Evolutionary conservation across 768 basidiomycete genomes (phyloP), one percentile per base, ranked within the genome.

Genomic region (Leccinum disarticulatum): DNA sequence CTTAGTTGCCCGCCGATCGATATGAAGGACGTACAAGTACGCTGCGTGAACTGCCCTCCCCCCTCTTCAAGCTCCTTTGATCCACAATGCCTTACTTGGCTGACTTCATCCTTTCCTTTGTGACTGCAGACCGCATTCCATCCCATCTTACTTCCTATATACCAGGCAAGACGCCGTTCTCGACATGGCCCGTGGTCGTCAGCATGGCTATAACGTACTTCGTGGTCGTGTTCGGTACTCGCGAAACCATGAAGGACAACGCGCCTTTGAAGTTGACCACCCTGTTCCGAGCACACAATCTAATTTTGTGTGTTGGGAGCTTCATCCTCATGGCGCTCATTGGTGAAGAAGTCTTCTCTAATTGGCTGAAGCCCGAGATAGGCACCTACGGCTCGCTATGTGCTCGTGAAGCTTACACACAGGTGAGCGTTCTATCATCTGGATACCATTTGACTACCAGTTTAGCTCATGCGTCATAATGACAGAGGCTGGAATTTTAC

Each of bases 221-320:
- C 64, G 84, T 84, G 73, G 79, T 88, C 78, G 87, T 97, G 68
- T 97, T 96, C 68, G 84, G 88, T 61, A 83, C 91, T 51, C 86
- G 88, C 70, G 85, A 86, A 64, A 73, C 87, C 67, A 95, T 97
- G 94, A 88, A 86, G 80, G 84, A 83, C 70, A 80, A 80, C 61
- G 76, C 81, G 66, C 81, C 93, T 3, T 78, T 83, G 69, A 88
- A 85, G 77, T 83, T 95, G 70, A 89, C 86, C 52, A 74, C 80
- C 61, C 80, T 91, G 54, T 96, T 95, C 79, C 91, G 91, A 77
- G 69, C 81, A 22, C 95, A 98, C 77, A 98, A 98, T 76, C 75
- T 94, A 61, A 71, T 95, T 69, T 82, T 98, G 60, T 91, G 90
- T 68, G 74, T 78, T 27, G 94, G 91, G 28, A 94, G 92, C 64